Evolutionary conservation across 352 stramenopile species (phyloP).

Genomic region (Phytopythium cucurbitacearum): DNA sequence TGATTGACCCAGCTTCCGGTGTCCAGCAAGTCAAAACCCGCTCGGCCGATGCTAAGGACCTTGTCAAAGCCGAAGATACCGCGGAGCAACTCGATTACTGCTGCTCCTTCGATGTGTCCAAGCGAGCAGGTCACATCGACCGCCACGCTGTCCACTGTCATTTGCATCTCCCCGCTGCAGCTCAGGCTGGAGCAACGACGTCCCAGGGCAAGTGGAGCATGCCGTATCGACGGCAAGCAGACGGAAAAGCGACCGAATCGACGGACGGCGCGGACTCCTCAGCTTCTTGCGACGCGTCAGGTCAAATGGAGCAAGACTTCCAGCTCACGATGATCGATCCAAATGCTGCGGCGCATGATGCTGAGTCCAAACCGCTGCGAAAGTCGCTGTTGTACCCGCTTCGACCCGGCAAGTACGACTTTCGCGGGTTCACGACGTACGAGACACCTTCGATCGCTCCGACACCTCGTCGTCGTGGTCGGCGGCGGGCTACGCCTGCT

Average conservation of each 20-base stretch:
- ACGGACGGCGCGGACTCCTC: neutral
- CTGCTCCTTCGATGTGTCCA: constrained; percentile 43
- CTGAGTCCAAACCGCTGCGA: constrained; percentile 11
- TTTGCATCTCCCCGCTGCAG: constrained; percentile 25
- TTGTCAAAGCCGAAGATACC: constrained; percentile 1
- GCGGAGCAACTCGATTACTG: constrained; percentile 25
- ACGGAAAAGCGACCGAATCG: neutral
- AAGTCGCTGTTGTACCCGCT: constrained; percentile 44
- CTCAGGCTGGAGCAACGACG: constrained; percentile 7
- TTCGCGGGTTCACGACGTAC: constrained; percentile 53
- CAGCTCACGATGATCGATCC: constrained; percentile 9
- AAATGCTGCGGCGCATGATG: neutral
- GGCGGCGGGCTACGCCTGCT: neutral
- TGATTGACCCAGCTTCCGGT: constrained; percentile 6
- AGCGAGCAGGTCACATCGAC: constrained; percentile 30
- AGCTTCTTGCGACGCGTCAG: neutral
- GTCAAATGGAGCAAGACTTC: constrained; percentile 11
- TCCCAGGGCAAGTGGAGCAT: constrained; percentile 2
- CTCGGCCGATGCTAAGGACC: neutral
- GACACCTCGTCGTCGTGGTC: neutral
- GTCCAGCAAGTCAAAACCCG: neutral
- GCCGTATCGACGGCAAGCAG: constrained; percentile 1
- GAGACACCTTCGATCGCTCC: constrained; percentile 11
- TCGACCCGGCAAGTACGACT: constrained; percentile 54
- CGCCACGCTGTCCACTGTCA: constrained; percentile 38